phyloP scores from a whole-genome alignment of 2,329 filamentous ascomycete species.

The Coniella lustricola region DNA sequence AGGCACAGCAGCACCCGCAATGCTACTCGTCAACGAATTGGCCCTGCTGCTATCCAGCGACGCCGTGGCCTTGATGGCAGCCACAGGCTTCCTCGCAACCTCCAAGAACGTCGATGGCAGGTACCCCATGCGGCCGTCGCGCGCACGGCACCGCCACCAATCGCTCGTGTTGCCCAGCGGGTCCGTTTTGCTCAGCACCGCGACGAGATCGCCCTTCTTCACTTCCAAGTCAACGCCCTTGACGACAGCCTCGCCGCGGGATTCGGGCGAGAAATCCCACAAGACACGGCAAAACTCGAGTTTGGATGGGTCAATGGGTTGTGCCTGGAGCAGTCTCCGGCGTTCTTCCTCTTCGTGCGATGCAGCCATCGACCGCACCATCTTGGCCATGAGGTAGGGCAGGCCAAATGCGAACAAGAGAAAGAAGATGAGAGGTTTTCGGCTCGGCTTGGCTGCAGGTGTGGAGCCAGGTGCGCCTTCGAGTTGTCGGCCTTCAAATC shows the following conservation, averaged over 20 bases:
- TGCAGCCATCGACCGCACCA: slow-evolving; percentile 77
- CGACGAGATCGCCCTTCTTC: slow-evolving; percentile 91
- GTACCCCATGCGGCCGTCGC: slow-evolving; percentile 87
- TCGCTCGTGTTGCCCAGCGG: slow-evolving; percentile 87
- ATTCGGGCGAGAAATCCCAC: slow-evolving; percentile 87
- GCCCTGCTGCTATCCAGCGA: slow-evolving; percentile 39
- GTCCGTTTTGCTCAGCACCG: slow-evolving; percentile 86
- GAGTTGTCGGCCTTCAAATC: slow-evolving; percentile 66
- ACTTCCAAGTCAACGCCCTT: slow-evolving; percentile 81
- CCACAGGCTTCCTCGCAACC: slow-evolving; percentile 52
- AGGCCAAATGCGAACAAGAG: slow-evolving; percentile 88
- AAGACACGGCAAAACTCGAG: slow-evolving; percentile 93
- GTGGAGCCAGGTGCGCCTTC: slow-evolving; percentile 51
- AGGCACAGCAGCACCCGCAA: slow-evolving; percentile 19
- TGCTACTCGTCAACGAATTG: slow-evolving; percentile 43
- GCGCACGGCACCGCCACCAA: slow-evolving; percentile 92
- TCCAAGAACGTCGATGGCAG: slow-evolving; percentile 87
- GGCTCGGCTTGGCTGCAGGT: slow-evolving; percentile 61
- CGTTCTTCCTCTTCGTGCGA: slow-evolving; percentile 79
- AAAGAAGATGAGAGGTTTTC: slow-evolving; percentile 96
- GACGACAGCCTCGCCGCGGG: slow-evolving; percentile 44
- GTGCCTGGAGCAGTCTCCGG: slow-evolving; percentile 44
- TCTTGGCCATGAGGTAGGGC: slow-evolving; percentile 94
- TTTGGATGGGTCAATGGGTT: slow-evolving; percentile 74
- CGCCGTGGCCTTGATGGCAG: slow-evolving; percentile 44